Conservation (phyloP, 768 basidiomycete species). For the Mycena filopes region DNA sequence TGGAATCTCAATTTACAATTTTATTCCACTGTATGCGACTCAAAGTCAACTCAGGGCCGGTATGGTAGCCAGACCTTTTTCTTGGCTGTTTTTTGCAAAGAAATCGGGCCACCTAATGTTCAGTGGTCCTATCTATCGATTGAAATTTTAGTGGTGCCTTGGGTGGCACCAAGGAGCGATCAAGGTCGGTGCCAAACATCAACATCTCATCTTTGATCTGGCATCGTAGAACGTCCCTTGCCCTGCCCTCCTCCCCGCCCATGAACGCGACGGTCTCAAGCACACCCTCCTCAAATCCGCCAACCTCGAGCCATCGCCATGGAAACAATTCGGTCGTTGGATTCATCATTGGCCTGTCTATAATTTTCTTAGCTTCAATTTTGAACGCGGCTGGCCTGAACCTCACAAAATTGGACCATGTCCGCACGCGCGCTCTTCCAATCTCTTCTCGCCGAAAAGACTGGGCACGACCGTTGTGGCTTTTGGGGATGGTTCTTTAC, state of each 20-base stretch:
- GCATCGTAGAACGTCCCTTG: no score
- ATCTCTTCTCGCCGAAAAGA: constrained; percentile 78
- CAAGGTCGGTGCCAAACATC: no score
- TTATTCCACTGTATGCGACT: no score
- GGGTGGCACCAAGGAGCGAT: no score
- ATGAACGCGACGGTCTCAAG: constrained; percentile 28
- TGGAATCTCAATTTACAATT: no score
- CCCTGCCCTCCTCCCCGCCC: no score
- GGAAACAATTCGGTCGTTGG: constrained; percentile 65
- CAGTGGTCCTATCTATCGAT: no score
- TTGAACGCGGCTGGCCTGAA: constrained; percentile 94
- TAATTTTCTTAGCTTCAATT: constrained; percentile 86
- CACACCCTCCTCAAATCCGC: neutral
- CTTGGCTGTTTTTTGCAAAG: neutral
- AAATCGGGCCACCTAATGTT: no score
- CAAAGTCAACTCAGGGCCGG: no score
- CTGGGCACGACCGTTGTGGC: constrained; percentile 88
- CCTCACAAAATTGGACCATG: constrained; percentile 93
- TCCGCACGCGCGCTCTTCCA: constrained; percentile 78
- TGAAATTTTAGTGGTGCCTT: no score
- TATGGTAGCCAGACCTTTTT: no score
- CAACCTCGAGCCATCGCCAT: constrained; percentile 2
- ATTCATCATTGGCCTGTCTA: constrained; percentile 87
- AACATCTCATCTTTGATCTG: no score
- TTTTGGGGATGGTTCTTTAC: constrained; percentile 93